Percentiles rank a stretch among this genome's conserved stretches.
Conservation (phyloP, 495 filamentous ascomycete species). For the Cenococcum geophilum region DNA sequence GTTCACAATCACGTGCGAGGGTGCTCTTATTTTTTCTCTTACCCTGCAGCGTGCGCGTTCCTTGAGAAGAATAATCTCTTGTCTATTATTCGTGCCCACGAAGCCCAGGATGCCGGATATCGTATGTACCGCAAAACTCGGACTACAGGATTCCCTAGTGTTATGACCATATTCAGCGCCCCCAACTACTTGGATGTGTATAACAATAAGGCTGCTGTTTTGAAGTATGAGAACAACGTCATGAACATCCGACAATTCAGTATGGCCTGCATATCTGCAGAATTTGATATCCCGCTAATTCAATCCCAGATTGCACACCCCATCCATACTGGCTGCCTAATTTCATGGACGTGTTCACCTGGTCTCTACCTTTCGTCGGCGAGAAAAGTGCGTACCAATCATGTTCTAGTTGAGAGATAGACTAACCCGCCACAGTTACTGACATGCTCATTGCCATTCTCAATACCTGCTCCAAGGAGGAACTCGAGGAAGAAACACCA, state of each 20-base stretch:
- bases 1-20: constrained; percentile 97
- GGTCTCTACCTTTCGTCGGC: constrained; percentile 96
- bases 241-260: constrained; percentile 99
- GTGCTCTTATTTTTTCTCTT: constrained; percentile 99
- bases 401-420: not conserved
- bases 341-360: constrained; percentile 99
- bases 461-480: constrained; percentile 96
- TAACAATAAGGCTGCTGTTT: constrained; percentile 98
- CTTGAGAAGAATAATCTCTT: constrained; percentile 98
- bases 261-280: constrained; percentile 25
- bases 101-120: constrained; percentile 97
- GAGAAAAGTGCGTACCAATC: constrained; percentile 61
- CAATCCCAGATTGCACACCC: constrained; percentile 71
- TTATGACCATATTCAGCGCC: constrained; percentile 99
- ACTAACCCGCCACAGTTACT: constrained; percentile 50
- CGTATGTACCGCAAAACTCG: constrained; percentile 98
- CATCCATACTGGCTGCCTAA: constrained; percentile 99
- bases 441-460: constrained; percentile 99
- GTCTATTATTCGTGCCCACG: constrained; percentile 96
- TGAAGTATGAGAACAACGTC: constrained; percentile 99
- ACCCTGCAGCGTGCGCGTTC: constrained; percentile 96
- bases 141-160: constrained; percentile 95
- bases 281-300: not conserved
- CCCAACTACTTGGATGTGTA: constrained; percentile 99
- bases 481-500: constrained; percentile 75